Percentiles rank a stretch among this genome's conserved stretches.
phyloP scores from a whole-genome alignment of 2,329 filamentous ascomycete species.

The Colletotrichum gloeosporioides region DNA sequence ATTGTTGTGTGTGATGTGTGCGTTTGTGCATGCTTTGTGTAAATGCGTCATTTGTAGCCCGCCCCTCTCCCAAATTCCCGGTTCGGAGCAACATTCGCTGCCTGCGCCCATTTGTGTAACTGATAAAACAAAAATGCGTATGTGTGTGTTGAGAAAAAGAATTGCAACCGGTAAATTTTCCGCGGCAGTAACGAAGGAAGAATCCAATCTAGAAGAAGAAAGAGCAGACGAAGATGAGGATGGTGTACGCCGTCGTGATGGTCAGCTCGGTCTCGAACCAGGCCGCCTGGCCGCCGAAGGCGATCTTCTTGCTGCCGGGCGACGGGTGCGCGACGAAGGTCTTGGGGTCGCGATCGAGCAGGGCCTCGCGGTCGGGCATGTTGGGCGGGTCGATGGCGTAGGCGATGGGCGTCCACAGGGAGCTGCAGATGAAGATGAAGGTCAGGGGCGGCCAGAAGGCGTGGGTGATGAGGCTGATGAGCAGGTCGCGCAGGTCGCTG shows the following conservation, averaged over 20 bases:
- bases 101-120: slow-evolving; percentile 1
- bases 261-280: slow-evolving; percentile 64
- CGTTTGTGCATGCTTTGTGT: not conserved
- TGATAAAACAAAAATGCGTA: not conserved
- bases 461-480: slow-evolving; percentile 61
- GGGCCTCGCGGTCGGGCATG: slow-evolving; percentile 62
- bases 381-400: slow-evolving; percentile 66
- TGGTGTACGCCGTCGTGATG: slow-evolving; percentile 53
- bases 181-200: not conserved
- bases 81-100: not conserved
- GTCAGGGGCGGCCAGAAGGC: slow-evolving; percentile 67
- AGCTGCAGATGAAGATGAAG: slow-evolving; percentile 59
- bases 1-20: not conserved
- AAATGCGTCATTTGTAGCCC: not conserved
- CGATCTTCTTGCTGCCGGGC: slow-evolving; percentile 57
- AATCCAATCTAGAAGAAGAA: slow-evolving; percentile 36
- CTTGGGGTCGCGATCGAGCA: slow-evolving; percentile 60
- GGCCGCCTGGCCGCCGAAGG: slow-evolving; percentile 57
- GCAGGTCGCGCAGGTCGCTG: slow-evolving; percentile 40
- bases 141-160: not conserved
- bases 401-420: slow-evolving; percentile 62
- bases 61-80: not conserved
- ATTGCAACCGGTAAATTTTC: not conserved
- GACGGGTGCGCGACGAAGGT: slow-evolving; percentile 59
- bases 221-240: slow-evolving; percentile 51